These are phyloP conservation scores for Eleusine coracana DNA, from an alignment of 176 grass and related monocot species.

Conservation along the genomic window DNA sequence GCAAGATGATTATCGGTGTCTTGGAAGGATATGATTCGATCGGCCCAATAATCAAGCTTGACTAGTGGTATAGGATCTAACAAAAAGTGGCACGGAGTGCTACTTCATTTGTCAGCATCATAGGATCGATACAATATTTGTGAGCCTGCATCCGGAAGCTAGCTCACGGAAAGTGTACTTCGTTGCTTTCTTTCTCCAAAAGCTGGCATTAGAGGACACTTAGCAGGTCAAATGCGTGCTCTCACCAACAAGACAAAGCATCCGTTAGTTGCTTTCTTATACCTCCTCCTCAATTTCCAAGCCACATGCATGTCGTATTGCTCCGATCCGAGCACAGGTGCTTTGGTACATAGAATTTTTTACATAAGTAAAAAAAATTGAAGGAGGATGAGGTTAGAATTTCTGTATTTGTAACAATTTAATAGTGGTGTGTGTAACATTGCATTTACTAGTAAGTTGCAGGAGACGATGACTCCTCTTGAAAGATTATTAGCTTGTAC, in stretches of 20 bases:
- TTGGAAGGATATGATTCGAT: neutral
- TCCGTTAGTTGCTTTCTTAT: neutral
- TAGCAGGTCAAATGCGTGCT: conserved; percentile 9
- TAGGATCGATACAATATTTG: conserved; percentile 37
- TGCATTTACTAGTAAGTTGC: neutral
- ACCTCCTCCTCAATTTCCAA: neutral
- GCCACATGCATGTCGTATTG: neutral
- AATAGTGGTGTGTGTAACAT: neutral
- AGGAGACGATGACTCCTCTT: neutral
- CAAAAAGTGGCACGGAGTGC: conserved; percentile 47
- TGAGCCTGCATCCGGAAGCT: conserved; percentile 42
- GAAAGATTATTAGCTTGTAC: conserved; percentile 12
- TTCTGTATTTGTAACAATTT: neutral
- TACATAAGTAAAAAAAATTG: neutral
- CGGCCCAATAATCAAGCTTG: conserved; percentile 1
- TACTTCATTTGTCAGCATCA: conserved; percentile 50
- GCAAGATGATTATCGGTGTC: neutral
- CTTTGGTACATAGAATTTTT: neutral
- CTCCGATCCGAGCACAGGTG: no score
- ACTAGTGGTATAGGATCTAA: conserved; percentile 40
- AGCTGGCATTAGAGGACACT: conserved; percentile 43
- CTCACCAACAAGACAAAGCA: conserved; percentile 22
- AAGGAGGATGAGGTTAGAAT: neutral
- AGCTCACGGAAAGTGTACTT: conserved; percentile 39
- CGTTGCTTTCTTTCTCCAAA: conserved; percentile 42